These are phyloP conservation scores for Talaromyces islandicus DNA, from an alignment of 2,329 filamentous ascomycete genomes.

Conservation along the genomic window DNA sequence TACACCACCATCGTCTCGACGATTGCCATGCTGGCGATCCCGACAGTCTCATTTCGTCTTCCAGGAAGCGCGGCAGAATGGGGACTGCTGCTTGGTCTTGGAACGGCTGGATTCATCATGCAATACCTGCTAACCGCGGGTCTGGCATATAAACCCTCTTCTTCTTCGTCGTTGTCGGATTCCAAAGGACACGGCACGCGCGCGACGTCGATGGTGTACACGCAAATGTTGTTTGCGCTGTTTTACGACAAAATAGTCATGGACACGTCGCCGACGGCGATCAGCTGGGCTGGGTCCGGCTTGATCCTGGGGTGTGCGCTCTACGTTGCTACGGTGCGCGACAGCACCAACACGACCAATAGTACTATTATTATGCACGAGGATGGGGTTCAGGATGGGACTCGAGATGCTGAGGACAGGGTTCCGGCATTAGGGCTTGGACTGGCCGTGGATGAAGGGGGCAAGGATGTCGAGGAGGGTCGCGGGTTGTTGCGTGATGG, in stretches of 20 bases:
- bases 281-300: slow-evolving; percentile 56
- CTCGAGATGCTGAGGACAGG: not conserved
- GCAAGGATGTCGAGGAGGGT: slow-evolving; percentile 8
- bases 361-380: not conserved
- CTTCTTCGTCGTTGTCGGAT: slow-evolving; percentile 20
- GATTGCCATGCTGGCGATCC: slow-evolving; percentile 52
- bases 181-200: slow-evolving; percentile 31
- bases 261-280: slow-evolving; percentile 50
- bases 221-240: slow-evolving; percentile 64
- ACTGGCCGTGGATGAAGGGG: not conserved
- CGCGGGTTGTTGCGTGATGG: slow-evolving; percentile 3
- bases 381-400: not conserved
- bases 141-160: slow-evolving; percentile 66
- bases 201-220: slow-evolving; percentile 63
- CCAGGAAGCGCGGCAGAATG: slow-evolving; percentile 55
- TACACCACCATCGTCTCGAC: slow-evolving; percentile 65
- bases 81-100: slow-evolving; percentile 62
- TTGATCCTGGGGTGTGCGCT: slow-evolving; percentile 62
- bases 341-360: slow-evolving; percentile 15
- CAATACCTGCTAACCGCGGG: slow-evolving; percentile 81
- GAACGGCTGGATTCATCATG: slow-evolving; percentile 70
- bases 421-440: not conserved
- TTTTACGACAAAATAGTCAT: slow-evolving; percentile 60
- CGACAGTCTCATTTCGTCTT: slow-evolving; percentile 52
- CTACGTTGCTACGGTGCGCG: slow-evolving; percentile 55